Evolutionary conservation across 2,329 filamentous ascomycete genomes (phyloP).

Genomic region (Rhexocercosporidium sp.): DNA sequence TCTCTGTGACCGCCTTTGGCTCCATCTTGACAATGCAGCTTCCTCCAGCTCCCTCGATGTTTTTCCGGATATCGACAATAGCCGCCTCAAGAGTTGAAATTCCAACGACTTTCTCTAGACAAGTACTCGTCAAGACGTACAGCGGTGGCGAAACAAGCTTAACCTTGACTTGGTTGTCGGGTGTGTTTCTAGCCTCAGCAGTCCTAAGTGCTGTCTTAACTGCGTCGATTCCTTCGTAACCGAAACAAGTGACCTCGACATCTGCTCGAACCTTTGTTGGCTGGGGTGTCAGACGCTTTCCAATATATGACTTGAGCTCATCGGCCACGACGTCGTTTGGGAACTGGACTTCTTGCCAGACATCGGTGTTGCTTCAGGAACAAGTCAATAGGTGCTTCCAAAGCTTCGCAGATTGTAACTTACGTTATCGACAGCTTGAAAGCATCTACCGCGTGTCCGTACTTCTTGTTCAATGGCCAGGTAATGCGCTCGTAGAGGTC

Average conservation of each 20-base stretch:
- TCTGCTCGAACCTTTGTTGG: constrained; percentile 99
- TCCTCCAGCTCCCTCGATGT: constrained; percentile 79
- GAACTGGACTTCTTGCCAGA: constrained; percentile 94
- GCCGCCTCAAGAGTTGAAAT: constrained; percentile 86
- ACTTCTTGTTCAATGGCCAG: constrained; percentile 98
- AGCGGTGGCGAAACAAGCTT: constrained; percentile 97
- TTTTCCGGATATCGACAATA: constrained; percentile 83
- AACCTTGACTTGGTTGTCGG: constrained; percentile 95
- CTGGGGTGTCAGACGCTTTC: constrained; percentile 95
- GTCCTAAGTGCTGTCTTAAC: constrained; percentile 91
- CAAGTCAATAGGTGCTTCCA: constrained; percentile 25
- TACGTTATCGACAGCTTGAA: constrained; percentile 99
- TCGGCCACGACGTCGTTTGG: constrained; percentile 83
- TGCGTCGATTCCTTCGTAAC: constrained; percentile 97
- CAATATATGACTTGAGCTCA: constrained; percentile 93
- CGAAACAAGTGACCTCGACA: constrained; percentile 93
- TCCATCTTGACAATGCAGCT: constrained; percentile 95
- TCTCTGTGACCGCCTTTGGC: constrained; percentile 98
- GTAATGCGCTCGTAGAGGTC: constrained; percentile 91
- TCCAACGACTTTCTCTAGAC: constrained; percentile 87
- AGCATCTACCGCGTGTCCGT: constrained; percentile 93
- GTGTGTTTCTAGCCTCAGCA: constrained; percentile 90
- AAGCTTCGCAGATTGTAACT: constrained; percentile 39
- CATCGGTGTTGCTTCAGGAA: constrained; percentile 79
- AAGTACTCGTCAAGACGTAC: constrained; percentile 95